These are phyloP conservation scores for Ganoderma multipileum DNA, from an alignment of 1,284 basidiomycete genomes.

Conservation along the genomic window DNA sequence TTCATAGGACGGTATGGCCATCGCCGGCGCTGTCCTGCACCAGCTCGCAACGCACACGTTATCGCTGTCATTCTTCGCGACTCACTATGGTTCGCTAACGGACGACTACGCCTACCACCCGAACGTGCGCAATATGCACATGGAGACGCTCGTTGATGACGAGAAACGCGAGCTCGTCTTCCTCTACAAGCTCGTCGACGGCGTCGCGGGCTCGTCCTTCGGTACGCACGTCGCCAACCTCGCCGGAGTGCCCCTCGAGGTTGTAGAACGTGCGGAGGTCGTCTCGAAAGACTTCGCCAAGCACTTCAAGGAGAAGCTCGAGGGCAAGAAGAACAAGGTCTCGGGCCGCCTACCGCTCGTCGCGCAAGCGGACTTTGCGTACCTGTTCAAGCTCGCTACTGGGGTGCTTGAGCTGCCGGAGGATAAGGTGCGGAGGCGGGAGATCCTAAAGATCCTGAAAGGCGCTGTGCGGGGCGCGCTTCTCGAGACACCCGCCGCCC, in stretches of 20 bases:
- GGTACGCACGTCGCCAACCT: constrained; percentile 92
- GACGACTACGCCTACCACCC: constrained; percentile 92
- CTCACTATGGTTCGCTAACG: constrained; percentile 88
- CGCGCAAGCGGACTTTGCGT: constrained; percentile 88
- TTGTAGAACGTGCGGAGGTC: constrained; percentile 88
- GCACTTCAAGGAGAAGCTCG: constrained; percentile 82
- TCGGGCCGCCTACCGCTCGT: constrained; percentile 72
- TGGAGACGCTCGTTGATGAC: constrained; percentile 93
- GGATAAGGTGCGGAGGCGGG: constrained; percentile 56
- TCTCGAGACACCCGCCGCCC: constrained; percentile 15
- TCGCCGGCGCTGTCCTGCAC: constrained; percentile 93
- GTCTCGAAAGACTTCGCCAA: constrained; percentile 90
- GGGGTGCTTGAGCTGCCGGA: constrained; percentile 58
- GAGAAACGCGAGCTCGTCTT: constrained; percentile 90
- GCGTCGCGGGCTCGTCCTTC: constrained; percentile 90
- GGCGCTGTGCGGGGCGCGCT: constrained; percentile 46
- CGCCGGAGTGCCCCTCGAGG: constrained; percentile 79
- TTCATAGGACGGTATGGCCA: constrained; percentile 90
- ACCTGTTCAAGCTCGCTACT: constrained; percentile 65
- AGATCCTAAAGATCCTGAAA: constrained; percentile 63
- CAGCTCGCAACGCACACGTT: constrained; percentile 91
- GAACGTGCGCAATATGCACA: constrained; percentile 93
- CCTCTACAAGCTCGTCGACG: constrained; percentile 91
- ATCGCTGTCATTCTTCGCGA: constrained; percentile 86
- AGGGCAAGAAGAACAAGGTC: constrained; percentile 64